Base-by-base conservation (phyloP, 1,139 yeast species). In the Tardiomyces blankii region DNA sequence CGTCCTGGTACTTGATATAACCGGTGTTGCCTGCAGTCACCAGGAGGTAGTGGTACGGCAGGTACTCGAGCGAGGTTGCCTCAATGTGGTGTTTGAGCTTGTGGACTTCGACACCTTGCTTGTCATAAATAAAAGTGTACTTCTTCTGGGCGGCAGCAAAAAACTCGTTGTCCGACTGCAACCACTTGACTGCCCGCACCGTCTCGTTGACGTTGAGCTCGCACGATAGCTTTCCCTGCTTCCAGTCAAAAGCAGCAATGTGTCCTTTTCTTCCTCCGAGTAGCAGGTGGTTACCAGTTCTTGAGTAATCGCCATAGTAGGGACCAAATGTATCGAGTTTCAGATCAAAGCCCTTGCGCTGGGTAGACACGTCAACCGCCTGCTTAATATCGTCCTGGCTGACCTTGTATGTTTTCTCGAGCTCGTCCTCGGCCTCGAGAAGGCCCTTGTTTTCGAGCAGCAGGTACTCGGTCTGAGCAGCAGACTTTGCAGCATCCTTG, bases 71-170 rank as follows among this genome's bases (percentile, higher is more conserved):
- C 47, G 77, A 70, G 12, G 91, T 86, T 18, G 82, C 82, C 54
- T 89, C 98, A 38, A 88, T 72, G 60, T 91, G 98, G 60, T 86
- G 91, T 57, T 84, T 85, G 64, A 93, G 70, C 59, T 95, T 78
- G 65, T 93, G 99, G 50, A 93, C 69, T 71, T 93, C 99, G 43
- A 82, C 74, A 25, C 99, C 99, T 51, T 80, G 78, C 54, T 82
- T 81, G 63, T 91, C 96, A 63, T 93, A 93, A 40, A 93, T 85
- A 61, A 82, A 93, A 1, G 94, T 85, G 63, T 91, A 86, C 63
- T 88, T 89, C 66, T 88, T 89, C 66, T 93, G 99, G 1, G 99
- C 98, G 14, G 82, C 96, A 0, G 98, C 99, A 67, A 86, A 89
- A 64, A 74, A 88, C 65, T 89, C 96, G 46, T 55, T 54, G 59